Evolutionary conservation across 1,284 basidiomycete species (phyloP), one percentile per base, ranked within the genome.

Genomic region (Neolentinus lepideus): DNA sequence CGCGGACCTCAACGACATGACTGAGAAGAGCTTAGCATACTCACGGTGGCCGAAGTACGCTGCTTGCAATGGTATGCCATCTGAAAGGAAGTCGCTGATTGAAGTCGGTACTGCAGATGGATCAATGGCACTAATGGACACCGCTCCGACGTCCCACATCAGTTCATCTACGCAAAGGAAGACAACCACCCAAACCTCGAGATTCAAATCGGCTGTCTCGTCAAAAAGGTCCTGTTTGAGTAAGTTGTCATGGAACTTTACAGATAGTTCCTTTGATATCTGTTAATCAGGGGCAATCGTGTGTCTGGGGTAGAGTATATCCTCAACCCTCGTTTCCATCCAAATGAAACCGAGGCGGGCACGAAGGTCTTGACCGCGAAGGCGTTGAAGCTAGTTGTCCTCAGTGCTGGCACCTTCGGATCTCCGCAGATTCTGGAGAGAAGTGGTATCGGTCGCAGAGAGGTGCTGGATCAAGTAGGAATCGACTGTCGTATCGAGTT

Each of bases 211-310:
- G 68, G 70, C 6, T 73, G 70, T 51, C 69, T 73, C 1, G 79
- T 80, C 11, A 71, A 73, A 14, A 71, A 74, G 1, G 70, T 81
- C 33, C 59, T 81, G n/a, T 71, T 82, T 54, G 72, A 82, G 80
- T 81, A 58, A 29, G 72, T 61, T 46, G 35, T 47, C 24, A 46
- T 25, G 19, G 53, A 21, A 31, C 19, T 45, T 47, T 19, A 2
- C 4, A 10, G 9, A 51, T 10, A 3, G 10, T n/a, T n/a, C n/a
- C n/a, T n/a, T 29, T 52, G 3, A n/a, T 12, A 8, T 9, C 10
- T 10, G 27, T 52, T 33, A 10, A 11, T 19, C 14, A 52, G 51
- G 14, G 33, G 22, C 8, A 22, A 36, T 3, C 27, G 33, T 6
- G 51, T 26, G 16, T 33, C 51, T 3, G 51, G 51, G 12, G 51